Base-by-base conservation (phyloP, 345 rosid species). In the Syzygium jambos region DNA sequence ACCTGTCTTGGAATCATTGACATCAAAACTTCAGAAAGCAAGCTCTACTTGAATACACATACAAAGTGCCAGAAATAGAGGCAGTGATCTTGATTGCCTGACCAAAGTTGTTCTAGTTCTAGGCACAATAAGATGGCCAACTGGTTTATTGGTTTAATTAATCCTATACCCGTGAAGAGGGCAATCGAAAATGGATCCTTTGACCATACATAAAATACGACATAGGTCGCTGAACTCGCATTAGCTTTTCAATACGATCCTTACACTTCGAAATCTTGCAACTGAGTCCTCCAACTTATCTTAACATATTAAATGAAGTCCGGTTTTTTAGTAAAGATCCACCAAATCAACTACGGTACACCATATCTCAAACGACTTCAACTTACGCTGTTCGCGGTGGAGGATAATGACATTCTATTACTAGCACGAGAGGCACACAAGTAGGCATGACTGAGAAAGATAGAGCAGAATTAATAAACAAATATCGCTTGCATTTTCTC, bases 361-460 rank as follows among this genome's bases (percentile, higher is more conserved):
- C 46, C 0, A 68, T 68, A 34, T 34, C 80, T 73, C 80, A 73
- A 73, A 73, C 80, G 17, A 73, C 49, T 73, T 73, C 80, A 9
- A 0, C 80, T 9, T 10, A 38, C 2, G 5, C 25, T 2, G 14
- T 19, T 17, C 3, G 49, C 0, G 49, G 11, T 34, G 25, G 1
- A 38, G 23, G 14, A 73, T 34, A 17, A 34, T 38, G 49, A 17
- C 80, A 34, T 38, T 65, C 41, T 73, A 34, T 34, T 73, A 34
- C 25, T 19, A 34, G 80, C 25, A 38, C 0, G 27, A 73, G 80
- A 73, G 49, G 46, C 49, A 1, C 25, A 73, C 43, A 23, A 41
- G 46, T 21, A 34, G 3, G 49, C 80, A 73, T 0, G 46, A 0
- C 13, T 34, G 78, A 4, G 46, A 38, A 34, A 73, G 49, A 34